A percentile compares a stretch with the other conserved stretches of the same genome.
These are phyloP conservation scores for Psilocybe mexicana DNA, from an alignment of 1,284 basidiomycete species.

Conservation along the genomic window DNA sequence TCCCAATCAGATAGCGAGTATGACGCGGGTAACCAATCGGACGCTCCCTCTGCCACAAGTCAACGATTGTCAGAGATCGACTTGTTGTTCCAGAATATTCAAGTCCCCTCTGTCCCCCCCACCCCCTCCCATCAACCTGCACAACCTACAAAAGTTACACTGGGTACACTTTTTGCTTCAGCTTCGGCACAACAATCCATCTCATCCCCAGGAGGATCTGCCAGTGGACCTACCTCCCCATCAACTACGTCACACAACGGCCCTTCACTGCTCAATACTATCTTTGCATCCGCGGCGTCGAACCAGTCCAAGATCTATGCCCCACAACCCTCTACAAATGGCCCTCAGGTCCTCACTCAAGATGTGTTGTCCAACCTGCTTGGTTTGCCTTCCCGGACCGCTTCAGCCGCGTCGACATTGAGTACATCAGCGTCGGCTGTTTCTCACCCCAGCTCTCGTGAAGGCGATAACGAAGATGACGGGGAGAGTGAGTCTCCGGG, in stretches of 20 bases:
- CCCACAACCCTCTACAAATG: slow-evolving; percentile 33
- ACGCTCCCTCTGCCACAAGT: slow-evolving; percentile 22
- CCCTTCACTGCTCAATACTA: slow-evolving; percentile 31
- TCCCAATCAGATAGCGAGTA: slow-evolving; percentile 28
- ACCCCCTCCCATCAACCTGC: slow-evolving; percentile 2
- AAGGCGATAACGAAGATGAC: slow-evolving; percentile 66
- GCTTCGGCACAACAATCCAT: slow-evolving; percentile 12
- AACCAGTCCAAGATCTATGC: slow-evolving; percentile 28
- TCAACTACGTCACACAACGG: slow-evolving; percentile 29
- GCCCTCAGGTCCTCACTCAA: slow-evolving; percentile 61
- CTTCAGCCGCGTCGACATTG: slow-evolving; percentile 48
- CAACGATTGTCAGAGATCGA: slow-evolving; percentile 53
- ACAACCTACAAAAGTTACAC: slow-evolving; percentile 26
- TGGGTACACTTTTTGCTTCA: slow-evolving; percentile 19
- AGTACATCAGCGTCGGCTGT: slow-evolving; percentile 33
- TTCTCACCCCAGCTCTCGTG: slow-evolving; percentile 48
- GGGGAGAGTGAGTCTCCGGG: slow-evolving; percentile 41
- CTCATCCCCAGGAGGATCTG: slow-evolving; percentile 1
- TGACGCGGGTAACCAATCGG: slow-evolving; percentile 24
- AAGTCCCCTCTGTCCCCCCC: slow-evolving; percentile 20
- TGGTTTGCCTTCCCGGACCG: slow-evolving; percentile 50
- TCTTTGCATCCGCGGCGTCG: slow-evolving; percentile 26
- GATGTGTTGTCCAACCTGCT: slow-evolving; percentile 63
- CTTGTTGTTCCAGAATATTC: slow-evolving; percentile 60
- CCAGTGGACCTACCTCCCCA: slow-evolving; percentile 16